Evolutionary conservation across 306 rosid species (phyloP).

Genomic region (Cucumis cinereus): DNA sequence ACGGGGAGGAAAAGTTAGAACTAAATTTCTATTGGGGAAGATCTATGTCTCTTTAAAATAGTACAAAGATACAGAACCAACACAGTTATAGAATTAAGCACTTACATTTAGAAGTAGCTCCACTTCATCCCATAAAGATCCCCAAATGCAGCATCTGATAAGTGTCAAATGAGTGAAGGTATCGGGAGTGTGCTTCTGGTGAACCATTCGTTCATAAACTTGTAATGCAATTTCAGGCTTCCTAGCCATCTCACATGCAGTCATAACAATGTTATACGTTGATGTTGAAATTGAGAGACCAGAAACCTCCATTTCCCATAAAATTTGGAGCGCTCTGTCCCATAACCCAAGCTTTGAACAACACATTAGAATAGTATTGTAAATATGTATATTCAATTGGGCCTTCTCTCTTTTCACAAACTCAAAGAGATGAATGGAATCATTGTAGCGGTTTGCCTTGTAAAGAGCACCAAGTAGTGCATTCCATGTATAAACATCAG

Average conservation of each 20-base stretch:
- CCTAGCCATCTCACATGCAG: constrained; percentile 62
- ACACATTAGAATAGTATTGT: constrained; percentile 51
- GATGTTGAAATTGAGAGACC: constrained; percentile 33
- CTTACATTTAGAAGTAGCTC: constrained; percentile 62
- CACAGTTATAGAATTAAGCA: background rate
- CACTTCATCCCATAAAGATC: constrained; percentile 61
- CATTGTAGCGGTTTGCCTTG: constrained; percentile 32
- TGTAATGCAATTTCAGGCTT: constrained; percentile 66
- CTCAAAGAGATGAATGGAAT: constrained; percentile 57
- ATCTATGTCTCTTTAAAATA: background rate
- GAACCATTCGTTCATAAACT: constrained; percentile 78
- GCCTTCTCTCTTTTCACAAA: constrained; percentile 27
- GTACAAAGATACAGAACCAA: background rate
- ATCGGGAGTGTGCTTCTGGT: constrained; percentile 50
- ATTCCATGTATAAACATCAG: constrained; percentile 71
- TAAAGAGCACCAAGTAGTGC: constrained; percentile 52
- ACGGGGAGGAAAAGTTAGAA: background rate
- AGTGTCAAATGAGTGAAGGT: constrained; percentile 54
- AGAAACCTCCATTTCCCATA: constrained; percentile 76
- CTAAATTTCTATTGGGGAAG: background rate
- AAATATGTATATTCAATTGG: constrained; percentile 41
- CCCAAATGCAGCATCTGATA: constrained; percentile 58
- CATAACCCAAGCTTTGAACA: constrained; percentile 77
- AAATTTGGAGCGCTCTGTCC: constrained; percentile 59
- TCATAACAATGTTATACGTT: constrained; percentile 64